Evolutionary conservation across 176 grass and related monocot genomes (phyloP).

Genomic region (Bonia amplexicaulis): DNA sequence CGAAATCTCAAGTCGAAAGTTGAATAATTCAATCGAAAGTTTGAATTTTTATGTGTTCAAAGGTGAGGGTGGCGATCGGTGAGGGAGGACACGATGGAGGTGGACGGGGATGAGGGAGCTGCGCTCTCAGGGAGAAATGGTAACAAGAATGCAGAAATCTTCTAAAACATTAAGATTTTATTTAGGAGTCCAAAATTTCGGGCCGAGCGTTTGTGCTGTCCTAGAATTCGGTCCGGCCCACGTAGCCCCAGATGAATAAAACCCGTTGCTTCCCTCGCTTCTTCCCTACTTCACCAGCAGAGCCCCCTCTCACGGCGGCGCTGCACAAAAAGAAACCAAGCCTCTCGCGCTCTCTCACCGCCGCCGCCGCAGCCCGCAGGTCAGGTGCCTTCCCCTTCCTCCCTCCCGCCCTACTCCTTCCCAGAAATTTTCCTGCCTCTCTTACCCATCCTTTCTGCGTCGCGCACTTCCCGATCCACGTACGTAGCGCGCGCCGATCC

Average conservation of each 20-base stretch:
- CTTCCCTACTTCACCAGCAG: background rate
- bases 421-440: background rate
- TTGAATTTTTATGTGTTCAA: too few relatives aligned
- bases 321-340: slow-evolving; percentile 25
- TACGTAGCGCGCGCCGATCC: background rate
- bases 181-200: too few relatives aligned
- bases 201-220: background rate
- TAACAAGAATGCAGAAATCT: too few relatives aligned
- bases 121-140: too few relatives aligned
- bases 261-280: slow-evolving; percentile 31
- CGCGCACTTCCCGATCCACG: background rate
- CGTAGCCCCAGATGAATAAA: too few relatives aligned
- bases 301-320: background rate
- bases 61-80: too few relatives aligned
- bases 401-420: background rate
- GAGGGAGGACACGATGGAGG: too few relatives aligned
- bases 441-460: background rate
- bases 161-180: too few relatives aligned
- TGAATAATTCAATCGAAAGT: too few relatives aligned
- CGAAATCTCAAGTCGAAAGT: too few relatives aligned
- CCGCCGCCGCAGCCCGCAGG: background rate
- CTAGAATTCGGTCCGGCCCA: background rate
- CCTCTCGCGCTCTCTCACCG: slow-evolving; percentile 21
- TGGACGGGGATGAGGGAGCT: too few relatives aligned
- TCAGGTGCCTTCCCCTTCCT: background rate